Base-by-base conservation (phyloP, 805 yeast genomes). In the Komagataella ulmi region DNA sequence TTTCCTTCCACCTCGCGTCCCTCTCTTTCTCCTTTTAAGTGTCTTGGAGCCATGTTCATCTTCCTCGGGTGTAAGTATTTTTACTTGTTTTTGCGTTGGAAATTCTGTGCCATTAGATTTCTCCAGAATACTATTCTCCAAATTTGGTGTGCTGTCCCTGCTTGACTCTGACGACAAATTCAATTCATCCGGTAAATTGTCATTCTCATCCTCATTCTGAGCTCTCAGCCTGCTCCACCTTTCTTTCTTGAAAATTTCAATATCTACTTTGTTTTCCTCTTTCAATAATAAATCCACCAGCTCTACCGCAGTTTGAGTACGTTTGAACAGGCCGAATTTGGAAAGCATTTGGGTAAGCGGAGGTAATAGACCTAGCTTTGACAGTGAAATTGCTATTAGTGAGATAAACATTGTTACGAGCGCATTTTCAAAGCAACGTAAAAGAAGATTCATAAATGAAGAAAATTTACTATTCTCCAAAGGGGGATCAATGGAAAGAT, bases 1-100 rank as follows among this genome's bases (percentile, higher is more conserved):
- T 59, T 84, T 77, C 57, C 80, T 81, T 0, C 96, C 95, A 12
- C 96, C 96, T 54, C 97, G 72, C 7, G 84, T 73, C 3, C 97
- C 97, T 60, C 97, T 76, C 61, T 87, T 89, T 24, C 96, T 73
- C 59, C 77, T 83, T 65, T 79, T 82, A 51, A 72, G 67, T 1
- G 46, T 50, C 18, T 19, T 50, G 17, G 21, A 18, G 8, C 44
- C 51, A 14, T 24, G 53, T 7, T 52, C 54, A 10, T 18, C 44
- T 5, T 46, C 46, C 8, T 30, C 47, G 17, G 19, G 47, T 40
- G 44, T 50, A 8, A n/a, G n/a, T 3, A 47, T 44, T 12, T 46
- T 49, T 17, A 24, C 51, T 24, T 30, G 50, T 14, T 17, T 49
- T n/a, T 44, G 23, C 7, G 14, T 7, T 17, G 3, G 47, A 6